Evolutionary conservation across 176 grass and related monocot genomes (phyloP).

Genomic region (Tillandsia fasciculata): DNA sequence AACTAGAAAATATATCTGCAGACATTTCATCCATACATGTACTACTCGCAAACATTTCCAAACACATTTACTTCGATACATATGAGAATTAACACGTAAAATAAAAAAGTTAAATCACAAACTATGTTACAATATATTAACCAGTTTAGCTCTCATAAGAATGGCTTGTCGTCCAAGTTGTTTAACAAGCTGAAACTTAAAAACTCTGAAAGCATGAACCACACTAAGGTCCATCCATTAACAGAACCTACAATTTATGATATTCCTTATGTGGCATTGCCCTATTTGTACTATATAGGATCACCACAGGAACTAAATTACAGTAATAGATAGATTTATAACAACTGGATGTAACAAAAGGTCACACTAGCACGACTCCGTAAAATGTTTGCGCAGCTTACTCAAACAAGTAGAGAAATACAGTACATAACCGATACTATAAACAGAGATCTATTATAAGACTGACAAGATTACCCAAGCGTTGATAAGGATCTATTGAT

Average conservation of each 20-base stretch:
- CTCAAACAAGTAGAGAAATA: neutral
- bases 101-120: neutral
- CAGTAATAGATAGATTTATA: too few species aligned
- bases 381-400: neutral
- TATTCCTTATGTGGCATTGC: neutral
- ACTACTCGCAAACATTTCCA: neutral
- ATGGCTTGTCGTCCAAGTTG: neutral
- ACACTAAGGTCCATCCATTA: neutral
- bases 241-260: neutral
- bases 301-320: neutral
- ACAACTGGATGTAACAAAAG: neutral
- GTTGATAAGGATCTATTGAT: conserved; percentile 95
- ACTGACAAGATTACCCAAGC: conserved; percentile 51
- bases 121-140: neutral
- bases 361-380: neutral
- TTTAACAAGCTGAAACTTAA: neutral
- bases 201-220: neutral
- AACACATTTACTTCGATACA: neutral
- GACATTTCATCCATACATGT: neutral
- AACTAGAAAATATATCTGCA: neutral
- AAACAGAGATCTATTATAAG: neutral
- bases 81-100: neutral
- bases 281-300: neutral
- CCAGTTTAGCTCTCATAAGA: neutral
- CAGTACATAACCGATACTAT: neutral